These are phyloP conservation scores for Pseudomonodictys pantanalensis DNA, from an alignment of 495 filamentous ascomycete genomes.

Conservation along the genomic window DNA sequence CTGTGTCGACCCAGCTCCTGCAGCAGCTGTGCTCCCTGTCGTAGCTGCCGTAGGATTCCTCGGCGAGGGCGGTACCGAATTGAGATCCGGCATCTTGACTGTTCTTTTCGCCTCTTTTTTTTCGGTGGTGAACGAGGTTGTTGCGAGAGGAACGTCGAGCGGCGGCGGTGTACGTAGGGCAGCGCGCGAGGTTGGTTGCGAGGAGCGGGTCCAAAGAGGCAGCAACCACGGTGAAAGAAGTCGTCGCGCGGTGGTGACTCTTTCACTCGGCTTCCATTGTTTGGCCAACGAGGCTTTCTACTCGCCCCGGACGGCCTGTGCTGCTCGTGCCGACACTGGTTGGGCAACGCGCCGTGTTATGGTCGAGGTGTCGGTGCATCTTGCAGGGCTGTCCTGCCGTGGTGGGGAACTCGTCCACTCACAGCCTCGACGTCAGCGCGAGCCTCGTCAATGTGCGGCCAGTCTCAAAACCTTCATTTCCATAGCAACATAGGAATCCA, in stretches of 20 bases:
- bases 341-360: constrained; percentile 14
- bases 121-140: not conserved
- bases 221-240: too few relatives aligned
- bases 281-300: constrained; percentile 10
- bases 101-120: not conserved
- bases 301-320: constrained; percentile 5
- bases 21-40: constrained; percentile 11
- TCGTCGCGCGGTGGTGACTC: too few relatives aligned
- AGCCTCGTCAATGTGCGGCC: constrained; percentile 25
- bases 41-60: constrained; percentile 28
- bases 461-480: constrained; percentile 21
- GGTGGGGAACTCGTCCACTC: constrained; percentile 16
- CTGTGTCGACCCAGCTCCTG: constrained; percentile 37
- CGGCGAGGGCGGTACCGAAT: constrained; percentile 56
- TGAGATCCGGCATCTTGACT: constrained; percentile 61
- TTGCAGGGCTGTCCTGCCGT: constrained; percentile 3
- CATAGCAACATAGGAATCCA: too few relatives aligned
- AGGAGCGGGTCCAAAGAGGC: constrained; percentile 2
- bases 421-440: not conserved
- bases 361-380: constrained; percentile 4
- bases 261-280: constrained; percentile 27
- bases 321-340: constrained; percentile 10
- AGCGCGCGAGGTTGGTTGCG: not conserved
- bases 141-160: not conserved
- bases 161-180: not conserved